Percentiles rank a stretch among this genome's conserved stretches.
Conservation (phyloP, 176 grass and related monocot genomes). For the Saccharum spontaneum region DNA sequence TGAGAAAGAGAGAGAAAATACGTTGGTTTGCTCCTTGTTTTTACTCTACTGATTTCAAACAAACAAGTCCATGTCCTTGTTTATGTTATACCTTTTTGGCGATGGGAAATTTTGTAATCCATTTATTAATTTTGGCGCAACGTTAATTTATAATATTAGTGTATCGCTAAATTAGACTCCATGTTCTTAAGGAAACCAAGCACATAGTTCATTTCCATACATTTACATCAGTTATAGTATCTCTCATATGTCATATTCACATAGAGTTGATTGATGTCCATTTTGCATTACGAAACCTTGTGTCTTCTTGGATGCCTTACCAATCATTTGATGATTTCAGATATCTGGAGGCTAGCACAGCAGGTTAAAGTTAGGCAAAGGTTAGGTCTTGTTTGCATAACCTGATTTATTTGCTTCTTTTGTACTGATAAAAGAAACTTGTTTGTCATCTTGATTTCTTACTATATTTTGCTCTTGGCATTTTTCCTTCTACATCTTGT, state of each 20-base stretch:
- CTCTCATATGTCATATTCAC: slow-evolving; percentile 3
- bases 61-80: not conserved
- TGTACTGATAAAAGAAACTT: not conserved
- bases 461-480: not conserved
- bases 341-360: slow-evolving; percentile 89
- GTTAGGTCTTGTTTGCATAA: slow-evolving; percentile 37
- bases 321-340: slow-evolving; percentile 56
- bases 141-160: not conserved
- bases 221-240: not conserved
- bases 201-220: not conserved
- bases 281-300: not conserved
- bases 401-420: not conserved
- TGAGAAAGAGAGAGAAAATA: not conserved
- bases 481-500: not conserved
- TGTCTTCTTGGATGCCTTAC: slow-evolving; percentile 15
- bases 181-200: not conserved
- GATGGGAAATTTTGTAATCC: not conserved
- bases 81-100: not conserved
- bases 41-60: not conserved
- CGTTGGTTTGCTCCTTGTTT: not conserved
- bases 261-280: not conserved
- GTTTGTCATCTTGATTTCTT: not conserved
- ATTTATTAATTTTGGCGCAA: not conserved
- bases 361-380: slow-evolving; percentile 98
- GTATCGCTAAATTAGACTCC: not conserved